phyloP scores from a whole-genome alignment of 164 flowering plant genomes.

The Vitis vinifera region DNA sequence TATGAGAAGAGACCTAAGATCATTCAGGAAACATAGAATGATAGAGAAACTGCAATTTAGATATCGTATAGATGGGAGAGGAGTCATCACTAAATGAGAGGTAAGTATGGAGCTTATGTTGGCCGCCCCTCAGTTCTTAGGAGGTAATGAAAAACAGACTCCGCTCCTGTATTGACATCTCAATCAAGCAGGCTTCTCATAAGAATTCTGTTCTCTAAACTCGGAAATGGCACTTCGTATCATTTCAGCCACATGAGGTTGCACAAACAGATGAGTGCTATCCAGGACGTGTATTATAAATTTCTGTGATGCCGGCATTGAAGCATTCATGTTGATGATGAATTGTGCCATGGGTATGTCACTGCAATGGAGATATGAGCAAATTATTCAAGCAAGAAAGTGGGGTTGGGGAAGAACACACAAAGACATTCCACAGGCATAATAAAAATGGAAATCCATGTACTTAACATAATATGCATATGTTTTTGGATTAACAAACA shows the following conservation, averaged over 20 bases:
- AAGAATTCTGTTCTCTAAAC: constrained; percentile 79
- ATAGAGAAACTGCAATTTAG: no score
- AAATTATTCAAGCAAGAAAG: constrained; percentile 1
- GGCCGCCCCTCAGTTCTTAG: no score
- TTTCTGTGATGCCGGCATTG: constrained; percentile 71
- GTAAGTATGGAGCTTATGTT: no score
- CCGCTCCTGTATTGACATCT: not conserved
- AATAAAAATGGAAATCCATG: no score
- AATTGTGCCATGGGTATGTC: constrained; percentile 96
- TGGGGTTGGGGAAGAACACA: not conserved
- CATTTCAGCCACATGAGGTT: constrained; percentile 66
- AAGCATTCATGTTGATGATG: constrained; percentile 64
- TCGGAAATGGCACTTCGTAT: constrained; percentile 67
- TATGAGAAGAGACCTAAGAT: no score
- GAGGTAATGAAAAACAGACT: no score
- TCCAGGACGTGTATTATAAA: constrained; percentile 81
- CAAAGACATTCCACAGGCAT: no score
- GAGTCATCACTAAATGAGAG: no score
- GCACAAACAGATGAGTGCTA: constrained; percentile 77
- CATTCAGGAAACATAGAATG: no score
- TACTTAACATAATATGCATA: no score
- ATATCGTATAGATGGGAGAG: no score
- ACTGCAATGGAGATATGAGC: constrained; percentile 40
- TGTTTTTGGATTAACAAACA: no score
- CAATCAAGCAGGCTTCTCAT: constrained; percentile 78